Evolutionary conservation across 768 basidiomycete genomes (phyloP).

Genomic region (Trametes coccinea): DNA sequence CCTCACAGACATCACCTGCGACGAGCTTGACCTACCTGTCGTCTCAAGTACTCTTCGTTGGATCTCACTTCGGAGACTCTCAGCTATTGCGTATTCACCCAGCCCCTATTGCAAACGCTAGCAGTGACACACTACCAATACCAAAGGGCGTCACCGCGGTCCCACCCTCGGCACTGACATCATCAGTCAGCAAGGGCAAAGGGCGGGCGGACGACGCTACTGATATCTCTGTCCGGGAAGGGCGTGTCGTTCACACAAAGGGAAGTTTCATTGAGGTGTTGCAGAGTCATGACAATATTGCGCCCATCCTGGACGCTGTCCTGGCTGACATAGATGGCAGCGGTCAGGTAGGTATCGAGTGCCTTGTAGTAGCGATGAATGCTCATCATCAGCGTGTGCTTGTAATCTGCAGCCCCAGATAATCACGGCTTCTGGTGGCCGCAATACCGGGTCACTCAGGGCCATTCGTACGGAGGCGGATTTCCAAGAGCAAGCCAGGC

Average conservation of each 20-base stretch:
- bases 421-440: slow-evolving; percentile 83
- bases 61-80: slow-evolving; percentile 81
- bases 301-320: slow-evolving; percentile 81
- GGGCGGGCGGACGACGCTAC: slow-evolving; percentile 34
- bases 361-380: too few species aligned
- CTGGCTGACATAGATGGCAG: slow-evolving; percentile 70
- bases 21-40: slow-evolving; percentile 72
- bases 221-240: slow-evolving; percentile 39
- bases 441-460: slow-evolving; percentile 73
- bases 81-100: slow-evolving; percentile 65
- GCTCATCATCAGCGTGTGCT: background rate
- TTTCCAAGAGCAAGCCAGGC: slow-evolving; percentile 60
- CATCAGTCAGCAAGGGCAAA: slow-evolving; percentile 36
- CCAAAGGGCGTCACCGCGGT: slow-evolving; percentile 48
- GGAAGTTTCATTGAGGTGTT: slow-evolving; percentile 64
- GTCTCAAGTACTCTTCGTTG: slow-evolving; percentile 69
- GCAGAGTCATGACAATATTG: slow-evolving; percentile 72
- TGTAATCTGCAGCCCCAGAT: slow-evolving; percentile 58
- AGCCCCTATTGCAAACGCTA: slow-evolving; percentile 42
- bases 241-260: slow-evolving; percentile 49
- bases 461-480: slow-evolving; percentile 82
- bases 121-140: slow-evolving; percentile 51
- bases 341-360: slow-evolving; percentile 53
- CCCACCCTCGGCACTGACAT: slow-evolving; percentile 36
- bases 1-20: slow-evolving; percentile 63